Percentiles rank a stretch among this genome's conserved stretches.
Evolutionary conservation across 2,329 filamentous ascomycete species (phyloP).

Genomic region (Alternaria rosae): DNA sequence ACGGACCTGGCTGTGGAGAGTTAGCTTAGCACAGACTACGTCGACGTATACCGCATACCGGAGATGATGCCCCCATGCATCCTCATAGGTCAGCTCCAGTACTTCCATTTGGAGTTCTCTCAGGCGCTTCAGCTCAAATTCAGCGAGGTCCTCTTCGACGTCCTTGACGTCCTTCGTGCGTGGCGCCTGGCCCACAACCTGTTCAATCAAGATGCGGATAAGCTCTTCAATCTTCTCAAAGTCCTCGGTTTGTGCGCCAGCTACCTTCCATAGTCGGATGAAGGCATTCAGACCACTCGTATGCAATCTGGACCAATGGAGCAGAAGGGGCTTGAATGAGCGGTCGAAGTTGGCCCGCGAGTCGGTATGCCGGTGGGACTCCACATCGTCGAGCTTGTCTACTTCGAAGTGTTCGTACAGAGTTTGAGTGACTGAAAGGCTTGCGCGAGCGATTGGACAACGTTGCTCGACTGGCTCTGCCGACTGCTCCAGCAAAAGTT

Average conservation of each 20-base stretch:
- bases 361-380: conserved; percentile 79
- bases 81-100: conserved; percentile 88
- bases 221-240: conserved; percentile 94
- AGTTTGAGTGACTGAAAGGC: conserved; percentile 83
- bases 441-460: conserved; percentile 87
- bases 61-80: conserved; percentile 91
- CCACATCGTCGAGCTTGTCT: conserved; percentile 81
- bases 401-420: conserved; percentile 97
- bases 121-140: conserved; percentile 80
- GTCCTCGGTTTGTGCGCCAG: conserved; percentile 82
- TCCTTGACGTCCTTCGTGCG: conserved; percentile 85
- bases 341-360: conserved; percentile 81
- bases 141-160: conserved; percentile 85
- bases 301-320: conserved; percentile 94
- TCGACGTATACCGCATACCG: conserved; percentile 51
- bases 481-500: conserved; percentile 87
- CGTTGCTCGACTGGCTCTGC: conserved; percentile 73
- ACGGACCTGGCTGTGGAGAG: conserved; percentile 70
- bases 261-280: conserved; percentile 90
- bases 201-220: conserved; percentile 86
- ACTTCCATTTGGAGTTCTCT: conserved; percentile 93
- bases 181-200: conserved; percentile 81
- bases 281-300: conserved; percentile 86
- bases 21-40: conserved; percentile 26
- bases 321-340: conserved; percentile 82